A percentile compares a stretch with the other conserved stretches of the same genome.
phyloP scores from a whole-genome alignment of 352 stramenopile species.

The Phytopythium boreale region DNA sequence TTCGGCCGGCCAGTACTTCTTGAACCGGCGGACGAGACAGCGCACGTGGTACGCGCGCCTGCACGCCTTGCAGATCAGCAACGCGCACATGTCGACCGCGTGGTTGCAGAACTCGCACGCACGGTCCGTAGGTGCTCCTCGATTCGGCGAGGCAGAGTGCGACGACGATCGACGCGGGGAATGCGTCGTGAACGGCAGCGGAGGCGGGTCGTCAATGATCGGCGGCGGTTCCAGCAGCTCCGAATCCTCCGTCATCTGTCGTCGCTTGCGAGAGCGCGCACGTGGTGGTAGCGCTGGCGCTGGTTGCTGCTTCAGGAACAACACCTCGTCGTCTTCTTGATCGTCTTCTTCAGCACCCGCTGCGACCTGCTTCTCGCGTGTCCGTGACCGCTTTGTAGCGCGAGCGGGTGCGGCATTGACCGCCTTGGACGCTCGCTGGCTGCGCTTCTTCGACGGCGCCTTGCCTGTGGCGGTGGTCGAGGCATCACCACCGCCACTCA shows the following conservation, averaged over 20 bases:
- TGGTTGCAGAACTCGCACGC: slow-evolving; percentile 46
- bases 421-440: not conserved
- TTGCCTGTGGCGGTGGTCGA: not conserved
- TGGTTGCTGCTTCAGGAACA: not conserved
- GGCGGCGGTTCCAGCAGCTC: not conserved
- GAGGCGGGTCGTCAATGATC: slow-evolving; percentile 28
- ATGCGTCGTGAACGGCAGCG: slow-evolving; percentile 26
- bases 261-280: not conserved
- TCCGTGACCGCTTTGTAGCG: slow-evolving; percentile 5
- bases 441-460: slow-evolving; percentile 3
- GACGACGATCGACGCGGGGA: slow-evolving; percentile 4
- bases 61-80: slow-evolving; percentile 38
- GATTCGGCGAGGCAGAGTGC: slow-evolving; percentile 2
- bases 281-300: not conserved
- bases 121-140: slow-evolving; percentile 5
- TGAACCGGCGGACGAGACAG: slow-evolving; percentile 36
- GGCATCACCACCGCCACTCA: not conserved
- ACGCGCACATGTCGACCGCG: slow-evolving; percentile 24
- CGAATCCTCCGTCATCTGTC: not conserved
- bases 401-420: not conserved
- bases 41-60: slow-evolving; percentile 41
- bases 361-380: not conserved
- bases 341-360: not conserved
- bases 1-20: slow-evolving; percentile 19
- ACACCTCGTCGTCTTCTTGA: not conserved